phyloP scores from a whole-genome alignment of 495 filamentous ascomycete species.

The Podospora comata region DNA sequence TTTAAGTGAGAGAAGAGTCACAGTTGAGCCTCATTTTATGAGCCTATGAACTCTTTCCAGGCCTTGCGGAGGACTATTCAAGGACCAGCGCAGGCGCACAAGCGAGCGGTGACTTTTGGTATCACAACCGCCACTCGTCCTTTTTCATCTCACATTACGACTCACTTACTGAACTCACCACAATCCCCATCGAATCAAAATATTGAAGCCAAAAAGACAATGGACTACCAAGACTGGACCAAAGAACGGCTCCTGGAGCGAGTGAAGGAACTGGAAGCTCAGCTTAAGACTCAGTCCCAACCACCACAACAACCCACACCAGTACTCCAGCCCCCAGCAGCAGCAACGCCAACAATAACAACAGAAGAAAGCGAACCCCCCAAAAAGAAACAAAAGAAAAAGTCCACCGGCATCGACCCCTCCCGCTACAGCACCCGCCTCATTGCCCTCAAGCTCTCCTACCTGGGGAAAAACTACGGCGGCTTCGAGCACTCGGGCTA shows the following conservation, averaged over 20 bases:
- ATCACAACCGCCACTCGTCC: not conserved
- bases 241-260: slow-evolving; percentile 62
- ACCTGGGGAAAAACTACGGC: slow-evolving; percentile 85
- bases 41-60: not conserved
- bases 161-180: slow-evolving; percentile 16
- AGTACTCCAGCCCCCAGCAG: not conserved
- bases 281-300: slow-evolving; percentile 37
- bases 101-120: slow-evolving; percentile 2
- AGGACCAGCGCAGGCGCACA: slow-evolving; percentile 8
- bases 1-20: not conserved
- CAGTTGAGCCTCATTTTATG: not conserved
- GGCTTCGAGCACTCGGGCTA: slow-evolving; percentile 79
- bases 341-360: slow-evolving; percentile 9
- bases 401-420: slow-evolving; percentile 57
- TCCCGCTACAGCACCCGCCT: slow-evolving; percentile 76
- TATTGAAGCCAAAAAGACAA: not conserved
- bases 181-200: not conserved
- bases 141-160: not conserved
- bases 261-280: slow-evolving; percentile 61
- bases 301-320: slow-evolving; percentile 1
- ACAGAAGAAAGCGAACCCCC: slow-evolving; percentile 34
- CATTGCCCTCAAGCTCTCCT: slow-evolving; percentile 90
- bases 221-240: slow-evolving; percentile 54
- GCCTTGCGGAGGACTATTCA: not conserved
- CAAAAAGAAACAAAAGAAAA: slow-evolving; percentile 31